These are phyloP conservation scores for Fusarium sp. DNA, from an alignment of 2,329 filamentous ascomycete species.

Conservation along the genomic window DNA sequence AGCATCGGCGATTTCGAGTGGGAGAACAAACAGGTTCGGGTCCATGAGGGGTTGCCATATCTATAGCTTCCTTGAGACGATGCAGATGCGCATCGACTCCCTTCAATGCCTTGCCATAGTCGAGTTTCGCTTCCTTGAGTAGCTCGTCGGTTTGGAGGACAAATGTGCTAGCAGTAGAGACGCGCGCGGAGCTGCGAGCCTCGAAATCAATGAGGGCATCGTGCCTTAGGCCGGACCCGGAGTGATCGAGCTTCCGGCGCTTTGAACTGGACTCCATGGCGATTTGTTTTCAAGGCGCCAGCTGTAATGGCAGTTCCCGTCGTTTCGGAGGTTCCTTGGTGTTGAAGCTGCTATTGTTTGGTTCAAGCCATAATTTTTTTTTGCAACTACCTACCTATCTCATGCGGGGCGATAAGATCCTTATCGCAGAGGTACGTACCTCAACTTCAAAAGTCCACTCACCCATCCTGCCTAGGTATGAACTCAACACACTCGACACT, in stretches of 20 bases:
- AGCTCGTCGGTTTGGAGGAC: conserved; percentile 70
- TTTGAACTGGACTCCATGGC: conserved; percentile 61
- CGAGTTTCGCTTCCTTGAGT: conserved; percentile 63
- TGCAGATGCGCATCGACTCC: conserved; percentile 63
- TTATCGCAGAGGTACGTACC: conserved; percentile 43
- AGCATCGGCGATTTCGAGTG: not conserved
- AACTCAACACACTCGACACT: not conserved
- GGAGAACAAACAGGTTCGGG: conserved; percentile 59
- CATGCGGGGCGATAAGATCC: conserved; percentile 46
- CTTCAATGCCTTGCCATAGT: conserved; percentile 61
- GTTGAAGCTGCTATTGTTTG: conserved; percentile 32
- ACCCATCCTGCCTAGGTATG: not conserved
- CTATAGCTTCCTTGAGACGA: conserved; percentile 63
- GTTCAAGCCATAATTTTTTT: conserved; percentile 40
- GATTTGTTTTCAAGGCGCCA: conserved; percentile 16
- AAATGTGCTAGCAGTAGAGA: conserved; percentile 65
- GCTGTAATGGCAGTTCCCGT: conserved; percentile 22
- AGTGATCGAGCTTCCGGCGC: conserved; percentile 61
- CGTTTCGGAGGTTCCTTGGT: conserved; percentile 26
- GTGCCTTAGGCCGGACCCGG: conserved; percentile 49
- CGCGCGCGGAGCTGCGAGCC: conserved; percentile 52
- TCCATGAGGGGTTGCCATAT: conserved; percentile 61
- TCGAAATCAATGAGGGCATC: conserved; percentile 56
- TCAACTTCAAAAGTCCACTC: not conserved
- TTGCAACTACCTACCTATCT: conserved; percentile 19